These are phyloP conservation scores for Sporisorium graminicola DNA, from an alignment of 1,284 basidiomycete genomes.

Conservation along the genomic window DNA sequence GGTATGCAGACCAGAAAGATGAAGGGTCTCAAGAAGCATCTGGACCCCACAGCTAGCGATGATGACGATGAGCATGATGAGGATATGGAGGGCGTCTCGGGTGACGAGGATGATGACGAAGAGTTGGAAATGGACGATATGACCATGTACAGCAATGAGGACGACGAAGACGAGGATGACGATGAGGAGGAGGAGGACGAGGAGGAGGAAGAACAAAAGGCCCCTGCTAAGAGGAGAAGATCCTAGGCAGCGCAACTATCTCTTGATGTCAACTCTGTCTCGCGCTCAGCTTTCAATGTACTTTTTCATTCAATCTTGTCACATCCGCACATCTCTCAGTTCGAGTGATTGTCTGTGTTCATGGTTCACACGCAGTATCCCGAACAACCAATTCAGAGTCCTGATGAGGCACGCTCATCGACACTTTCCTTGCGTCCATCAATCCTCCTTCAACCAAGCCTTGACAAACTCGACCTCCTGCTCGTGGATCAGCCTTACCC, in stretches of 20 bases:
- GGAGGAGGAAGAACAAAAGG: constrained; percentile 36
- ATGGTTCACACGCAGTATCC: neutral
- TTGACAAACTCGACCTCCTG: constrained; percentile 85
- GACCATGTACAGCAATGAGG: constrained; percentile 38
- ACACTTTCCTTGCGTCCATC: neutral
- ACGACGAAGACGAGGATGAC: constrained; percentile 35
- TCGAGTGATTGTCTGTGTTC: neutral
- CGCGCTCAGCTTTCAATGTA: neutral
- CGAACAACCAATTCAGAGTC: no score
- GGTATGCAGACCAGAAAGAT: constrained; percentile 91
- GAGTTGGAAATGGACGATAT: constrained; percentile 53
- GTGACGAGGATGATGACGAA: constrained; percentile 44
- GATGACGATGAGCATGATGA: constrained; percentile 38
- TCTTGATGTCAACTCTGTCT: neutral
- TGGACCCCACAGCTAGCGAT: constrained; percentile 48
- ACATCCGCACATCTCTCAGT: constrained; percentile 1
- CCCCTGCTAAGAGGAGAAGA: constrained; percentile 41
- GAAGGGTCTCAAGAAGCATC: constrained; percentile 80
- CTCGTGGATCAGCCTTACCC: constrained; percentile 84
- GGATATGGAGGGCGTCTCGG: constrained; percentile 14
- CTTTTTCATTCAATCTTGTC: neutral
- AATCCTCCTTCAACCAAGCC: constrained; percentile 80
- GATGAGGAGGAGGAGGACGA: constrained; percentile 34
- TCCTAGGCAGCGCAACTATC: neutral
- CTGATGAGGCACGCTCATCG: no score